Percentiles rank a stretch among this genome's conserved stretches.
These are phyloP conservation scores for Colletotrichum eremochloae DNA, from an alignment of 2,329 filamentous ascomycete genomes.

Conservation along the genomic window DNA sequence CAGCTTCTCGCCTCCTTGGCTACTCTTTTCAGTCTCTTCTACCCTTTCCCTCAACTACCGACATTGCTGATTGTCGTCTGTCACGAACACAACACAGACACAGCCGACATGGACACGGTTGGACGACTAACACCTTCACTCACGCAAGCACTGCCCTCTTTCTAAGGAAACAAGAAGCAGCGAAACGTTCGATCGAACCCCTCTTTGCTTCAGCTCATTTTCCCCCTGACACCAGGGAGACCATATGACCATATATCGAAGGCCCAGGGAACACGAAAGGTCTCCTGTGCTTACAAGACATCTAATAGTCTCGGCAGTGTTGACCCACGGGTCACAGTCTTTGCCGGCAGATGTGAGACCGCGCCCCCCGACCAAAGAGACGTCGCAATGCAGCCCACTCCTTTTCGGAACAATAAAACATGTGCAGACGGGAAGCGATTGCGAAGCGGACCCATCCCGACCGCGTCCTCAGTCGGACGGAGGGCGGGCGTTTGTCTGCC, in stretches of 20 bases:
- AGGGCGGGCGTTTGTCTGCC: not conserved
- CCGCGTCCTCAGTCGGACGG: conserved; percentile 18
- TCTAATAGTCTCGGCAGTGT: conserved; percentile 1
- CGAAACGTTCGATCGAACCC: not conserved
- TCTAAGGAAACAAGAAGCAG: not conserved
- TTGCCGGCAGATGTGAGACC: conserved; percentile 13
- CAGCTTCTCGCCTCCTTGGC: not conserved
- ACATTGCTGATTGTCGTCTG: too few relatives aligned
- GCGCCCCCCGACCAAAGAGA: not conserved
- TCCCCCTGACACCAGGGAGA: not conserved
- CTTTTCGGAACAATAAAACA: not conserved
- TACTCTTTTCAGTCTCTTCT: not conserved
- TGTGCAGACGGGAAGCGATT: conserved; percentile 5
- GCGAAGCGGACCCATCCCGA: conserved; percentile 2
- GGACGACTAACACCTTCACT: not conserved
- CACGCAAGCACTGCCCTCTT: not conserved
- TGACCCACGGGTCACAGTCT: not conserved
- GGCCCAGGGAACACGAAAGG: not conserved
- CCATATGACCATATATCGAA: not conserved
- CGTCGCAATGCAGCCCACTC: not conserved
- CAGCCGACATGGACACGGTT: too few relatives aligned
- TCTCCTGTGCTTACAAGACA: not conserved
- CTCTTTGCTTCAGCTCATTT: not conserved
- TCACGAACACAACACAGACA: not conserved
- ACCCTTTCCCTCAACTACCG: not conserved